Percentiles rank a stretch among this genome's conserved stretches.
Conservation (phyloP, 2,329 filamentous ascomycete species). For the Xylariaceae sp. region DNA sequence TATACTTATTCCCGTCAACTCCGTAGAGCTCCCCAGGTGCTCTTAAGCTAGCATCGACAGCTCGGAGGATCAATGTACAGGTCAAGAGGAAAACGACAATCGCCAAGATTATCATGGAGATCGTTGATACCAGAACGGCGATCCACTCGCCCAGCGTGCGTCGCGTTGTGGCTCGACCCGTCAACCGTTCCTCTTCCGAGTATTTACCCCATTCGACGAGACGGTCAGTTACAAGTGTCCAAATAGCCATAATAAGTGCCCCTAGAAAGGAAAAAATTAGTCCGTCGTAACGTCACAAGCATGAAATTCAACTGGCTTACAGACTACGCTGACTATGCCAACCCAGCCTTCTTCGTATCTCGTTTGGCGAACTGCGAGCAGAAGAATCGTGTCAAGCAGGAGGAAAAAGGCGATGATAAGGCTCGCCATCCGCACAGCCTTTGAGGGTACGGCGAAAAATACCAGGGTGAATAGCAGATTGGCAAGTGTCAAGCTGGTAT, state of each 20-base stretch:
- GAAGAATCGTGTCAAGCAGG: conserved; percentile 71
- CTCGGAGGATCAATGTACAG: conserved; percentile 71
- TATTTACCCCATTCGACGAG: conserved; percentile 87
- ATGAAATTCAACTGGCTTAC: conserved; percentile 31
- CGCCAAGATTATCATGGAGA: conserved; percentile 65
- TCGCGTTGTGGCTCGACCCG: conserved; percentile 80
- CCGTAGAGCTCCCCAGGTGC: conserved; percentile 71
- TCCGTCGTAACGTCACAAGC: not conserved
- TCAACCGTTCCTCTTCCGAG: conserved; percentile 89
- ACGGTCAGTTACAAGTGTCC: conserved; percentile 73
- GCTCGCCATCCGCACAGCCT: conserved; percentile 69
- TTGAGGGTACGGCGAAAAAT: conserved; percentile 84
- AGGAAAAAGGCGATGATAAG: conserved; percentile 63
- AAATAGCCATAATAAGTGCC: conserved; percentile 74
- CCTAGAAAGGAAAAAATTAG: conserved; percentile 35
- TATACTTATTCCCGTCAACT: conserved; percentile 81
- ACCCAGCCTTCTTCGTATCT: conserved; percentile 86
- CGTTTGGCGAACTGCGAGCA: conserved; percentile 68
- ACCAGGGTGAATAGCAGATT: conserved; percentile 73
- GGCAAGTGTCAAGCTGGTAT: conserved; percentile 70
- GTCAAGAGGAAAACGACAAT: conserved; percentile 71
- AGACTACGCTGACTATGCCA: conserved; percentile 79
- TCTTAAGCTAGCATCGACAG: conserved; percentile 69
- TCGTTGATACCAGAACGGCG: conserved; percentile 69
- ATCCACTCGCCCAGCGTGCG: conserved; percentile 80